These are phyloP conservation scores for Hymenoscyphus albidus DNA, from an alignment of 2,329 filamentous ascomycete genomes.

Conservation along the genomic window DNA sequence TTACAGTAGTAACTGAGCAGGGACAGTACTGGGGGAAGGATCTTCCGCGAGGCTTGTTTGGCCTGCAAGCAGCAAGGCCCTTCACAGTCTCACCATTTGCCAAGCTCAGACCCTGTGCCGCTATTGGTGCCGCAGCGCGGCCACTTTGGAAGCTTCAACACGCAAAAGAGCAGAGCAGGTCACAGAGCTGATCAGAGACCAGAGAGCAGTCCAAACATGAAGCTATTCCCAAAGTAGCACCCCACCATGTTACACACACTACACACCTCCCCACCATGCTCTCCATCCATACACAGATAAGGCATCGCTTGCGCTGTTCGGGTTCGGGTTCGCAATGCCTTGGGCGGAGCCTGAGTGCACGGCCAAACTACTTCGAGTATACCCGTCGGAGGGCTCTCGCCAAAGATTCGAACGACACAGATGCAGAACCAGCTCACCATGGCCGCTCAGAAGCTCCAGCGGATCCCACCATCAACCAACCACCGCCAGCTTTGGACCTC, in stretches of 20 bases:
- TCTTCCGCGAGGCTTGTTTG: not conserved
- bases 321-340: not conserved
- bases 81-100: not conserved
- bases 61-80: not conserved
- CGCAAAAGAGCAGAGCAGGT: no score
- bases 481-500: constrained; percentile 21
- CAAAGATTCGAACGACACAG: no score
- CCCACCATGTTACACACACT: constrained; percentile 9
- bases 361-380: not conserved
- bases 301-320: constrained; percentile 10
- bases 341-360: not conserved
- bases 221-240: constrained; percentile 19
- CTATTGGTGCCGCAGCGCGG: not conserved
- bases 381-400: no score
- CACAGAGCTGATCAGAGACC: no score
- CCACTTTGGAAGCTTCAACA: not conserved
- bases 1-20: not conserved
- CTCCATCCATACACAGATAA: constrained; percentile 16
- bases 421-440: not conserved
- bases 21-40: not conserved
- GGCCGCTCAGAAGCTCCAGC: not conserved
- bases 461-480: no score
- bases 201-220: constrained; percentile 11
- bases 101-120: not conserved
- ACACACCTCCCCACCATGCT: constrained; percentile 6